Evolutionary conservation across 225 moss, liverwort and hornwort genomes (phyloP), one percentile per base, ranked within the genome.

Genomic region (Bryum argenteum): DNA sequence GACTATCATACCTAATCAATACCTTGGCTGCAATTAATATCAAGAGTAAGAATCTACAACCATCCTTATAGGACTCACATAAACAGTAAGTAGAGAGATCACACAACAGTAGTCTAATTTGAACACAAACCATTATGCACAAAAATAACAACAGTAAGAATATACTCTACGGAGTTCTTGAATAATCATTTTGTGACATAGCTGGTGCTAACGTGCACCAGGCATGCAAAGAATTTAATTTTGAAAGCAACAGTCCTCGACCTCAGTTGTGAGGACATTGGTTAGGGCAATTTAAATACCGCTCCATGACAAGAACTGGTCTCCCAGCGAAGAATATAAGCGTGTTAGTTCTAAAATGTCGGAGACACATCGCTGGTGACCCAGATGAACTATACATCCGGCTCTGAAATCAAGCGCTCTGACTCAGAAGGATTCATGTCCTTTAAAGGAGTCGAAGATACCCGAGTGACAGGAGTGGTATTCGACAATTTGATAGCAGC

Each of bases 401-500:
- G 54, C 20, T 76, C 76, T 51, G 77, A 76, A 62, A 87, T 84
- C 81, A 87, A 79, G 19, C 63, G 79, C 54, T 87, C 81, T 52
- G 81, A 76, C 76, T 87, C 87, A 59, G 73, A 75, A 13, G 81
- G 19, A 47, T 69, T 58, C 10, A 84, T 67, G 33, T 87, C 87
- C 74, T 87, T 84, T 65, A 87, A 76, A 70, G 87, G 79, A 77
- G 84, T 74, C 66, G 87, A 79, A 56, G 81, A 60, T 78, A 87
- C 83, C 87, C 83, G 81, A 53, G 73, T 38, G 39, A 70, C 10
- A 63, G 83, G 78, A 66, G 82, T 14, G 63, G 65, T 58, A 47
- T 24, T 83, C 63, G 81, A 76, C 73, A 91, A 74, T 54, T 89
- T 93, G 77, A 90, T 91, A 58, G 87, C 84, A 63, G 93, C 96